Percentiles rank a stretch among this genome's conserved stretches.
phyloP scores from a whole-genome alignment of 805 yeast species.

The Lachancea thermotolerans region DNA sequence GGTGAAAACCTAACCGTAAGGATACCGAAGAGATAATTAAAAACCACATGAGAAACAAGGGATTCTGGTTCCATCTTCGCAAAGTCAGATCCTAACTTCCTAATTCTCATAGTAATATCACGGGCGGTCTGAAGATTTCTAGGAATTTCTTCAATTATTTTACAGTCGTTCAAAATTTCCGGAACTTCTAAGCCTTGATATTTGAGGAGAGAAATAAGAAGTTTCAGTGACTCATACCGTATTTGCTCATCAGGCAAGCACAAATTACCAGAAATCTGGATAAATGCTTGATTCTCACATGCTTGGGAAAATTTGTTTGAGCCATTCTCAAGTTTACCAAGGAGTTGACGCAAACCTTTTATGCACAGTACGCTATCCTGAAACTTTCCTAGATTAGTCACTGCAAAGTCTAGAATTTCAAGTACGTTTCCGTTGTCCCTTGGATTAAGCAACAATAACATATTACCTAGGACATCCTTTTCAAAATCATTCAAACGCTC shows the following conservation, averaged over 20 bases:
- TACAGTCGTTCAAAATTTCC: slow-evolving; percentile 42
- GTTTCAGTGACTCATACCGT: slow-evolving; percentile 46
- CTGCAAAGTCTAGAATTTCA: slow-evolving; percentile 15
- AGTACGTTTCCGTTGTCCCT: slow-evolving; percentile 13
- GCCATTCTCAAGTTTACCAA: slow-evolving; percentile 6
- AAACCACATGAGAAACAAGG: slow-evolving; percentile 28
- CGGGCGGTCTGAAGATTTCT: slow-evolving; percentile 62
- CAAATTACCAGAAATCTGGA: slow-evolving; percentile 33
- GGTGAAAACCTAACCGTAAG: slow-evolving; percentile 75
- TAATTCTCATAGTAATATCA: slow-evolving; percentile 62
- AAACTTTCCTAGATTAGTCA: slow-evolving; percentile 23
- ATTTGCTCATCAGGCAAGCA: slow-evolving; percentile 43
- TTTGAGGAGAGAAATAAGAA: slow-evolving; percentile 34
- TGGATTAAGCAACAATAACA: slow-evolving; percentile 32
- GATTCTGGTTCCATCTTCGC: slow-evolving; percentile 25
- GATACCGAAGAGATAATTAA: slow-evolving; percentile 58
- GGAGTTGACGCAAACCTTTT: slow-evolving; percentile 28
- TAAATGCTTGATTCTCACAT: neutral
- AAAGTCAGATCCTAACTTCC: slow-evolving; percentile 47
- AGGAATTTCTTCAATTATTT: slow-evolving; percentile 66
- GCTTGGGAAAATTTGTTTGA: neutral
- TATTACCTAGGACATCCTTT: slow-evolving; percentile 38
- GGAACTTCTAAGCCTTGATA: slow-evolving; percentile 30
- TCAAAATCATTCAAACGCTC: slow-evolving; percentile 23
- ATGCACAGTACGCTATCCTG: slow-evolving; percentile 35